phyloP scores from a whole-genome alignment of 495 filamentous ascomycete species.

The Trypethelium eluteriae region DNA sequence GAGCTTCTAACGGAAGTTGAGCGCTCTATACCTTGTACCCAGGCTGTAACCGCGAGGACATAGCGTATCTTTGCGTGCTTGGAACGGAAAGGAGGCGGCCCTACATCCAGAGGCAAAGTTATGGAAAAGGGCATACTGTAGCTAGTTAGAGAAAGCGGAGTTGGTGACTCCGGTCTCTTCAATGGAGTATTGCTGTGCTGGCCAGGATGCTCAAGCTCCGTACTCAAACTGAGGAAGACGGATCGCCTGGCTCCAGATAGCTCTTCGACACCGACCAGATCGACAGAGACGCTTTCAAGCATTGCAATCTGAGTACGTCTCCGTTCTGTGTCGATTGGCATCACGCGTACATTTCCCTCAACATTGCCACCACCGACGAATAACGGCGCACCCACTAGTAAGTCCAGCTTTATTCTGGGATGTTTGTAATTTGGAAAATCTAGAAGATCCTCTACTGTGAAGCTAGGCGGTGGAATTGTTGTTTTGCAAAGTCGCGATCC shows the following conservation, averaged over 20 bases:
- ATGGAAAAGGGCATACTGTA: constrained; percentile 42
- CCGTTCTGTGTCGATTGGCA: constrained; percentile 34
- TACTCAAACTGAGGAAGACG: constrained; percentile 45
- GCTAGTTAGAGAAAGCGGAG: background rate
- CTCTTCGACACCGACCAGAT: constrained; percentile 49
- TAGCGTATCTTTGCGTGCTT: constrained; percentile 47
- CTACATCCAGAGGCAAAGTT: constrained; percentile 47
- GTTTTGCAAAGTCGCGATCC: background rate
- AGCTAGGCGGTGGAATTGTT: background rate
- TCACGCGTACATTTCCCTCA: constrained; percentile 36
- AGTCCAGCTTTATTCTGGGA: constrained; percentile 32
- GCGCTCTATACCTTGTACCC: constrained; percentile 38
- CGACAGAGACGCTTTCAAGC: constrained; percentile 36
- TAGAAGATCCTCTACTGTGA: constrained; percentile 28
- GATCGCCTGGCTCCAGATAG: constrained; percentile 33
- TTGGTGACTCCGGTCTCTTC: background rate
- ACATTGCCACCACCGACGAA: constrained; percentile 38
- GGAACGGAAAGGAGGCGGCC: constrained; percentile 48
- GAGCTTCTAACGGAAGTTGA: constrained; percentile 38
- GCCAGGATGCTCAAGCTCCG: constrained; percentile 34
- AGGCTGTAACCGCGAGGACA: constrained; percentile 37
- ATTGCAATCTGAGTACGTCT: background rate
- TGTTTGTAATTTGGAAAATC: constrained; percentile 34
- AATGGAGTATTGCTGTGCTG: background rate
- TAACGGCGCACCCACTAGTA: constrained; percentile 34